Base-by-base conservation (phyloP, 345 rosid species). In the Anacardium occidentale region DNA sequence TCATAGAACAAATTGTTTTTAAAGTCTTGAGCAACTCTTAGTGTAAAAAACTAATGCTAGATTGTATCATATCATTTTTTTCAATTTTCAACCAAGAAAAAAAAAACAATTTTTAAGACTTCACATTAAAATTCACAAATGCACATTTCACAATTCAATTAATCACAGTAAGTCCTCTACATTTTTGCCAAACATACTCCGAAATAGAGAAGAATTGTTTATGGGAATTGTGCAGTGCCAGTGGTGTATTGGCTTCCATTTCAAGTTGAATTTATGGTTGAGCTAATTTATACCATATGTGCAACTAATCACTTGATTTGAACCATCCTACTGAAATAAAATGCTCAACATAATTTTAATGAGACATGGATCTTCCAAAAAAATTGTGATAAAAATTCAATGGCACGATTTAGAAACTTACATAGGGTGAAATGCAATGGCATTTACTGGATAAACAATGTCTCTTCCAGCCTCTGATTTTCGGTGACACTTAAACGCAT, bases 401-500 rank as follows among this genome's bases (percentile, higher is more conserved):
- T 54, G 58, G 21, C 18, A 15, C 10, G n/a, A 12, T 48, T 21
- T 21, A 68, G 72, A 72, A 66, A 83, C 99, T 91, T 81, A 95
- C 99, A 96, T 88, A 59, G 99, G 99, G 69, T 93, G 99, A 83
- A 91, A 93, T 25, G 97, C 99, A 62, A 96, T 90, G 70, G 98
- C 92, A 81, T 93, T 96, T 54, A 93, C 98, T 50, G 98, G 96
- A 86, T 91, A 89, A 60, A 93, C 97, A 64, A 96, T 87, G 84
- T 93, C 99, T 72, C 89, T 84, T 79, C 98, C 99, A 56, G 96
- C 98, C 86, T 93, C 98, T 34, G 98, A 86, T 84, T 96, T 93
- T 60, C 99, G 85, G 78, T 96, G 99, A 71, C 99, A 93, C 84
- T 96, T 96, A 74, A 96, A 96, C 55, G 99, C 99, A 84, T 96